phyloP scores from a whole-genome alignment of 2,329 filamentous ascomycete genomes.

The Fusarium aywerte region DNA sequence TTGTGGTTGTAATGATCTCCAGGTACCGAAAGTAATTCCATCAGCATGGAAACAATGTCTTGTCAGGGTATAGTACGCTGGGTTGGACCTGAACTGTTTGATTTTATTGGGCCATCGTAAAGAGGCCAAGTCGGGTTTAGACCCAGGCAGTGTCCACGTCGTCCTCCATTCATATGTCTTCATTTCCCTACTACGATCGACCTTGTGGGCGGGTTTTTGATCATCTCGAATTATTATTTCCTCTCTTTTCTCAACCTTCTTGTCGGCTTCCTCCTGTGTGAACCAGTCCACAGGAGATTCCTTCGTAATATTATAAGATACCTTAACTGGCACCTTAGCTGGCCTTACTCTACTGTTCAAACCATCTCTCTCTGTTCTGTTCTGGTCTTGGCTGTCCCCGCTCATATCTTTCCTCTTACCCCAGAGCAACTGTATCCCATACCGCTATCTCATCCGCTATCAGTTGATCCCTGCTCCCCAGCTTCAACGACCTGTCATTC shows the following conservation, averaged over 20 bases:
- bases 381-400: conserved; percentile 32
- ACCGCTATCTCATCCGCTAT: conserved; percentile 47
- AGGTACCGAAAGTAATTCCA: conserved; percentile 1
- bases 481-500: conserved; percentile 31
- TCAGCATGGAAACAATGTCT: conserved; percentile 3
- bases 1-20: conserved; percentile 15
- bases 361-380: conserved; percentile 4
- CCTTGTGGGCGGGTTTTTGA: conserved; percentile 9
- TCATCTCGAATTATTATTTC: conserved; percentile 18
- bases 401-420: conserved; percentile 45
- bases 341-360: background rate
- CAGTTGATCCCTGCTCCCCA: conserved; percentile 39
- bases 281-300: background rate
- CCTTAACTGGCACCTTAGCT: too few relatives aligned
- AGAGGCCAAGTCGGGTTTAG: conserved; percentile 30
- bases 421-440: conserved; percentile 45
- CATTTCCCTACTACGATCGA: conserved; percentile 32
- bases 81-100: conserved; percentile 1
- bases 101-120: conserved; percentile 15
- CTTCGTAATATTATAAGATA: background rate
- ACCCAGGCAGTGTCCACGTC: conserved; percentile 18
- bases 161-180: conserved; percentile 7
- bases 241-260: background rate
- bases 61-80: conserved; percentile 11
- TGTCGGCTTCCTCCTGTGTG: background rate